Percentiles rank a stretch among this genome's conserved stretches.
Conservation (phyloP, 495 filamentous ascomycete species). For the Hypoxylon fragiforme region DNA sequence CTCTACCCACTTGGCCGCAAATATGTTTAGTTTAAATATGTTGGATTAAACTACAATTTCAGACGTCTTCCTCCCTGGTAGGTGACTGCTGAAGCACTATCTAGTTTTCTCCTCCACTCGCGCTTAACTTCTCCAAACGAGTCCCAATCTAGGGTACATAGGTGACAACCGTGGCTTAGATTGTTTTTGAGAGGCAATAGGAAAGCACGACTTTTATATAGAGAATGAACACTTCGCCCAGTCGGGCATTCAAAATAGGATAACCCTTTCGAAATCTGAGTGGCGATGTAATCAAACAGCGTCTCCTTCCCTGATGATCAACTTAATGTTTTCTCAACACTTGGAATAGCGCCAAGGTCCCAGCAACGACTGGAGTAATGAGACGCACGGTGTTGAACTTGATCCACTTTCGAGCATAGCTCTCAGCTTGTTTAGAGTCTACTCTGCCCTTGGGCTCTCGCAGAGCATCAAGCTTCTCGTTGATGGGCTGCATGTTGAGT, state of each 20-base stretch:
- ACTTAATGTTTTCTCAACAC: conserved; percentile 27
- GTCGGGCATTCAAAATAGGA: too few relatives aligned
- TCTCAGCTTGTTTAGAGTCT: conserved; percentile 41
- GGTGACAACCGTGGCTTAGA: too few relatives aligned
- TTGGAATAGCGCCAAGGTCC: conserved; percentile 43
- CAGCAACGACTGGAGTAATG: conserved; percentile 48
- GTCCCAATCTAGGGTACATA: background rate
- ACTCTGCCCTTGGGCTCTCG: conserved; percentile 34
- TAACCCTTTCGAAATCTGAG: too few relatives aligned
- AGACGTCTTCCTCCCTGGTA: too few relatives aligned
- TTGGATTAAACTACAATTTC: too few relatives aligned
- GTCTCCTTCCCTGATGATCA: too few relatives aligned
- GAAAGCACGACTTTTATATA: too few relatives aligned
- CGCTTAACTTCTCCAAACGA: background rate
- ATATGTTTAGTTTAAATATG: too few relatives aligned
- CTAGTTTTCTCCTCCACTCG: background rate
- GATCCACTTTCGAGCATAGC: conserved; percentile 44
- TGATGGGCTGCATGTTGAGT: conserved; percentile 55
- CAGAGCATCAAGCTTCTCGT: conserved; percentile 49
- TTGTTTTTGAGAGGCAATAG: too few relatives aligned
- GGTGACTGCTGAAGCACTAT: background rate
- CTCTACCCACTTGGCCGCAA: background rate
- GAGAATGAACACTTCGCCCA: too few relatives aligned
- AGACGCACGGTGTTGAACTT: conserved; percentile 42
- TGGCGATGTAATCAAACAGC: too few relatives aligned